phyloP scores from a whole-genome alignment of 805 yeast genomes.

The Candida ovalis region DNA sequence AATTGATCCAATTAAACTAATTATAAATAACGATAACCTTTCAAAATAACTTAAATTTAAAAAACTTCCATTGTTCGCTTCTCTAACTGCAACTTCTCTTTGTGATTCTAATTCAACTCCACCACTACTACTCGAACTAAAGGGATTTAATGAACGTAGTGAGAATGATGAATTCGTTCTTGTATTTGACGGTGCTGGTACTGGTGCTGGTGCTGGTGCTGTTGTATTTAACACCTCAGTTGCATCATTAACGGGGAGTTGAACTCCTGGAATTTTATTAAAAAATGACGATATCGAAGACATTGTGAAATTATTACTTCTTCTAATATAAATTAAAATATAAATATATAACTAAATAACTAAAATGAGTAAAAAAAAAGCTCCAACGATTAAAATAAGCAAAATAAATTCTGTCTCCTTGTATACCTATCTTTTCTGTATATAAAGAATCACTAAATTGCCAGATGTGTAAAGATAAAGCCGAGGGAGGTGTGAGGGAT shows the following conservation, averaged over 20 bases:
- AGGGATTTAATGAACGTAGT: constrained; percentile 10
- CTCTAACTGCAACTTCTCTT: background rate
- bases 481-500: too few species aligned
- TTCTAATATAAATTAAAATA: too few species aligned
- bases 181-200: constrained; percentile 4
- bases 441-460: too few species aligned
- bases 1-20: constrained; percentile 68
- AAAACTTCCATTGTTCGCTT: constrained; percentile 23
- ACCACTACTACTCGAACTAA: background rate
- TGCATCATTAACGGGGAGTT: constrained; percentile 14
- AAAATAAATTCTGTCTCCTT: too few species aligned
- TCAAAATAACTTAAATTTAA: constrained; percentile 68
- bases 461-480: too few species aligned
- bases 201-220: constrained; percentile 5
- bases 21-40: constrained; percentile 66
- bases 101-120: background rate
- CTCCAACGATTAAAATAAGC: too few species aligned
- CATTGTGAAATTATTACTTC: background rate
- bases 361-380: too few species aligned
- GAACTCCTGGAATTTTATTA: constrained; percentile 21
- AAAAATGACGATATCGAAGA: constrained; percentile 3
- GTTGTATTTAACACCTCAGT: constrained; percentile 3
- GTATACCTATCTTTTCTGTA: too few species aligned
- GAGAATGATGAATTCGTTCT: constrained; percentile 2
- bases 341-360: too few species aligned